phyloP scores from a whole-genome alignment of 768 basidiomycete genomes.

The Macrolepiota fuliginosa region DNA sequence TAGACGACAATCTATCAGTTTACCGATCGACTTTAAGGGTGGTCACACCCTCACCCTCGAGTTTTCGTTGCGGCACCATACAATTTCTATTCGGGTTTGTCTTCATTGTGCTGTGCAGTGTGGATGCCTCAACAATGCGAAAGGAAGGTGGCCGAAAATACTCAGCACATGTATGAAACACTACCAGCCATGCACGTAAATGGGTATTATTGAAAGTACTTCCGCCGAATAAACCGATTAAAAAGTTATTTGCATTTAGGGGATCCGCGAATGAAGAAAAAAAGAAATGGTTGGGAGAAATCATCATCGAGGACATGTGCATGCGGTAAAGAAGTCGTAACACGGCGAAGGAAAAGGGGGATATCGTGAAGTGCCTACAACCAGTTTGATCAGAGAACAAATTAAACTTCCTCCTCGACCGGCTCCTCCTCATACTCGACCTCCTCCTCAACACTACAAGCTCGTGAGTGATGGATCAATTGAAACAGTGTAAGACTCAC shows the following conservation, averaged over 20 bases:
- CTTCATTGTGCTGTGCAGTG: no score
- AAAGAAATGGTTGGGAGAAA: conserved; percentile 22
- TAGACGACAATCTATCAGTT: background rate
- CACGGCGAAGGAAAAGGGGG: conserved; percentile 18
- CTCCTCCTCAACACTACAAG: conserved; percentile 75
- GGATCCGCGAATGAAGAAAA: conserved; percentile 30
- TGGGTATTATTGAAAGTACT: conserved; percentile 11
- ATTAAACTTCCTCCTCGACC: conserved; percentile 42
- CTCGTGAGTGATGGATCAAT: background rate
- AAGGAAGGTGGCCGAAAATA: no score
- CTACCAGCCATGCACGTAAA: background rate
- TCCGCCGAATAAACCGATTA: conserved; percentile 14
- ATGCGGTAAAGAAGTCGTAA: conserved; percentile 29
- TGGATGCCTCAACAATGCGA: no score
- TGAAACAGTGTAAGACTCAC: conserved; percentile 42
- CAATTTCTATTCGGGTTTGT: no score
- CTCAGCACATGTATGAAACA: background rate
- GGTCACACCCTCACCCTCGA: background rate
- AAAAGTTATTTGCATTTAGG: conserved; percentile 25
- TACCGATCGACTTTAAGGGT: background rate
- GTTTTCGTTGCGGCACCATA: background rate
- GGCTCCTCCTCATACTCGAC: conserved; percentile 86
- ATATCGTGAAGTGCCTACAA: conserved; percentile 13
- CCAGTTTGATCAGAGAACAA: conserved; percentile 28
- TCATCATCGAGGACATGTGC: conserved; percentile 37